Base-by-base conservation (phyloP, 306 rosid genomes). In the Acmispon strigosus region DNA sequence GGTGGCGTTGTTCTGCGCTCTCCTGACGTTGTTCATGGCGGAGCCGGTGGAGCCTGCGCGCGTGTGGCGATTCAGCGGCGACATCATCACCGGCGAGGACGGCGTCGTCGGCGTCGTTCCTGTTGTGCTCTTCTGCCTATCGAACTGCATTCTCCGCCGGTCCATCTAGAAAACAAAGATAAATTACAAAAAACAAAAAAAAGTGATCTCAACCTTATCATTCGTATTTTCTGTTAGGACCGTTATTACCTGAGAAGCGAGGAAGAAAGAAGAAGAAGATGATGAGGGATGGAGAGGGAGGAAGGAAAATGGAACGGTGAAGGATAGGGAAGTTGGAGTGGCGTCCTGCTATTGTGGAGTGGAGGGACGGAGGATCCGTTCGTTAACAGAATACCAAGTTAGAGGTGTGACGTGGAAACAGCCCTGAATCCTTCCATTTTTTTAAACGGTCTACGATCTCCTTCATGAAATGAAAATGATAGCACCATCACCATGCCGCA, bases 1-100 rank as follows among this genome's bases (percentile, higher is more conserved):
- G 6, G 95, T 80, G 11, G 92, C 87, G 17, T 2, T 75, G 76
- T 83, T 91, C 88, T 82, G 96, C 3, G 86, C 78, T 82, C 88
- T 89, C 82, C 86, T 82, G 19, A 73, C 37, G 32, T 63, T 81
- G 0, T 45, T 50, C 76, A 67, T 60, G 72, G 76, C 79, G 24
- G 82, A 8, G 50, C 96, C 94, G 0, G 67, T 15, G 27, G 96
- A 89, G 27, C 81, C 84, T 14, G 84, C 29, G 61, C 89, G 91
- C 1, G 57, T 17, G 57, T 92, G 97, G 63, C 82, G 93, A 18
- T 55, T 19, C 57, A 72, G 0, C 24, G 84, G 82, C n/a, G 80
- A 72, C 54, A 71, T 39, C 37, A 12, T 24, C 17, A 9, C 71
- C 67, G 98, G 97, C 1, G 97, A 90, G 4, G 72, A 19, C 5